Evolutionary conservation across 2,329 filamentous ascomycete genomes (phyloP), one percentile per base, ranked within the genome.

Genomic region (Alternaria atra): DNA sequence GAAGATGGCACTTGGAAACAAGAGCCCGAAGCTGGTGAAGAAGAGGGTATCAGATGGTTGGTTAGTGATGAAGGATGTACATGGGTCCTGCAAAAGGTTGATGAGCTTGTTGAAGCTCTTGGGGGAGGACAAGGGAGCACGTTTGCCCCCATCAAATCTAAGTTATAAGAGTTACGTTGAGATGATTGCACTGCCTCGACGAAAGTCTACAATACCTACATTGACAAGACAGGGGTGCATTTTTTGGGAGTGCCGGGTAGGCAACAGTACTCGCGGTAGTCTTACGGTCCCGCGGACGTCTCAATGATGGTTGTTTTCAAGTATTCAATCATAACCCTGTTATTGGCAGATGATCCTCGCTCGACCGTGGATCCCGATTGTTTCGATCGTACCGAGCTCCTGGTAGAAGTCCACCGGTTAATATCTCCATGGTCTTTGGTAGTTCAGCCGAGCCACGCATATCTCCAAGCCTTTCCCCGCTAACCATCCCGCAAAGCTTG

Each of bases 21-120:
- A 52, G 84, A 85, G 56, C 68, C 71, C 0, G 81, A 82, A 50
- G 80, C 81, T 32, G 76, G 73, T 7, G 80, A 84, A 27, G 79
- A 85, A 58, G 86, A 90, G 67, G 86, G 83, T 1, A 85, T 83
- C 2, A 79, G 81, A 68, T 91, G 88, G 89, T 76, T 90, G 69
- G 87, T 87, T 2, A 84, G 84, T 32, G 87, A 91, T 62, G 88
- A 89, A 68, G 89, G 89, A 0, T 89, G 79, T 72, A 75, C 83
- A 42, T 91, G 89, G 89, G 78, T 90, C 56, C 72, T 91, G 67
- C 79, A 85, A 63, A 85, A 82, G 65, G 83, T 90, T 2, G 89
- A 91, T 79, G 78, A 81, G 60, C 84, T 91, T 64, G 86, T 90
- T 13, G 69, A 67, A 25, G 73, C 71, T n/a, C 54, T 76, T 15